Conservation (phyloP, 148 eudicot species). For the Chenopodium quinoa region DNA sequence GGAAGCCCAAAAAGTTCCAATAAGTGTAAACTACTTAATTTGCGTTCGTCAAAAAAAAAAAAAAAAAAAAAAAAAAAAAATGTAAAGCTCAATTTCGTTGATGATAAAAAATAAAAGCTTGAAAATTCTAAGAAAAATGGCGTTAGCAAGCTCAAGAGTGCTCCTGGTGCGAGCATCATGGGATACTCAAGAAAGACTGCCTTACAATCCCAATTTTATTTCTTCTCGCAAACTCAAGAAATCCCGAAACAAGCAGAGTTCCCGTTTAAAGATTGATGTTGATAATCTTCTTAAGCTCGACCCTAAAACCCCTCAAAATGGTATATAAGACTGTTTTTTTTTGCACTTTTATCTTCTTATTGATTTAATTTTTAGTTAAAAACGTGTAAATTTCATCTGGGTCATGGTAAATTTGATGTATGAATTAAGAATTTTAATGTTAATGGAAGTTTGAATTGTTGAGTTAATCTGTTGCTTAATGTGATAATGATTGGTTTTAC, state of each 20-base stretch:
- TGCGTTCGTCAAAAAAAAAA: too few relatives aligned
- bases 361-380: neutral
- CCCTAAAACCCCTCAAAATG: constrained; percentile 29
- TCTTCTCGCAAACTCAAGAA: constrained; percentile 36
- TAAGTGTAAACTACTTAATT: neutral
- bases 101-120: too few relatives aligned
- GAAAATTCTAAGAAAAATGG: constrained; percentile 26
- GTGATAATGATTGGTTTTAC: neutral
- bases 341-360: neutral
- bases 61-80: too few relatives aligned
- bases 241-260: constrained; percentile 19
- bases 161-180: constrained; percentile 45
- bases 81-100: neutral
- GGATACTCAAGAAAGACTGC: constrained; percentile 56
- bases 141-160: constrained; percentile 26
- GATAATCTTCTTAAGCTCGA: constrained; percentile 52
- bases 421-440: neutral
- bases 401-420: neutral
- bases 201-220: constrained; percentile 55
- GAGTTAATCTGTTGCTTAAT: neutral
- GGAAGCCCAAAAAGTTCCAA: neutral
- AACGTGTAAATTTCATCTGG: neutral
- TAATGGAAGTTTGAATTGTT: neutral
- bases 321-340: constrained; percentile 25
- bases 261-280: constrained; percentile 35